Evolutionary conservation across 305 asterid genomes (phyloP).

Genomic region (Solanum chacoense): DNA sequence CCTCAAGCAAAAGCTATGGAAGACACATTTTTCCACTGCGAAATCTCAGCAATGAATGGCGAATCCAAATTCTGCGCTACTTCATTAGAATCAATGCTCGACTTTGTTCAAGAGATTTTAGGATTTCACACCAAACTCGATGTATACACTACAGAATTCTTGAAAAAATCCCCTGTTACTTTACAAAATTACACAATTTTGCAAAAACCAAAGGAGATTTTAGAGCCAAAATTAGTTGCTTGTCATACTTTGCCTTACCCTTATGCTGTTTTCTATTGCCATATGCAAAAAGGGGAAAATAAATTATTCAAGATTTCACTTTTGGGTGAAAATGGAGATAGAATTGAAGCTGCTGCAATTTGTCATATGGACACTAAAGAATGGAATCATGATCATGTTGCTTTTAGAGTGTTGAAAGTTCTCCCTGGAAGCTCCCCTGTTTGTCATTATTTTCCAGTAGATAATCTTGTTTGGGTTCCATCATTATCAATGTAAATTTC

Average conservation of each 20-base stretch:
- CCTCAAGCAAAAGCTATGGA: slow-evolving; percentile 54
- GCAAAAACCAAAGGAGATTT: slow-evolving; percentile 21
- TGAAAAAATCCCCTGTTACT: slow-evolving; percentile 13
- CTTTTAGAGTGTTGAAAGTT: slow-evolving; percentile 35
- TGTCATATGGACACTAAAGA: slow-evolving; percentile 62
- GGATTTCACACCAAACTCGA: slow-evolving; percentile 20
- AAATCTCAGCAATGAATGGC: slow-evolving; percentile 37
- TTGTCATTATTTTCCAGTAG: slow-evolving; percentile 57
- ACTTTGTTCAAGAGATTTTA: slow-evolving; percentile 24
- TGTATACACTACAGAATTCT: slow-evolving; percentile 40
- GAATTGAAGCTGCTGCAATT: slow-evolving; percentile 47
- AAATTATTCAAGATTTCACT: slow-evolving; percentile 37
- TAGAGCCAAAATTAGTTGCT: slow-evolving; percentile 26
- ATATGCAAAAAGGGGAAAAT: slow-evolving; percentile 46
- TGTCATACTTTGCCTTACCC: slow-evolving; percentile 85
- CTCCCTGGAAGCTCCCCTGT: slow-evolving; percentile 52
- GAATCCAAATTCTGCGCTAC: slow-evolving; percentile 77
- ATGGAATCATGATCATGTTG: slow-evolving; percentile 54
- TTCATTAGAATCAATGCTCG: slow-evolving; percentile 64
- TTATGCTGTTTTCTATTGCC: slow-evolving; percentile 72
- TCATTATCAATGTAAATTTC: background rate
- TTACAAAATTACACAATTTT: slow-evolving; percentile 54
- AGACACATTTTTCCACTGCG: slow-evolving; percentile 65
- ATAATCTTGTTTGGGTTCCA: slow-evolving; percentile 56
- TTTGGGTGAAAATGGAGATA: slow-evolving; percentile 44